Conservation (phyloP, 805 yeast species). For the Blastobotrys mokoenaii region DNA sequence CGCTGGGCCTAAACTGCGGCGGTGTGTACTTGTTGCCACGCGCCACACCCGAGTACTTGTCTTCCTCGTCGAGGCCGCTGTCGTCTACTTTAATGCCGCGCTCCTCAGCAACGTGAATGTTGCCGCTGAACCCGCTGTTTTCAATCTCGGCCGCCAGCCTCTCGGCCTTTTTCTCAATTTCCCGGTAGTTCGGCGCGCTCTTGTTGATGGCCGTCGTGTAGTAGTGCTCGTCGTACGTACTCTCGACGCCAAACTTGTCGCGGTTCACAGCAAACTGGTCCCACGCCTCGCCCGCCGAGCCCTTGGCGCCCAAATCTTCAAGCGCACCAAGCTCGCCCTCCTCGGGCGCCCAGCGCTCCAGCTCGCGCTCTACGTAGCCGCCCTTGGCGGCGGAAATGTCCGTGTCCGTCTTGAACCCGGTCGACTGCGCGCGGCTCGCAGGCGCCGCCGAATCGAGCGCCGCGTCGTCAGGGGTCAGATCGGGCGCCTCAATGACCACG, state of each 20-base stretch:
- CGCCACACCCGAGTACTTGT: conserved; percentile 87
- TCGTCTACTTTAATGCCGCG: conserved; percentile 69
- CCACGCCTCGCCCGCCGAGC: conserved; percentile 42
- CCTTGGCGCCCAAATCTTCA: conserved; percentile 26
- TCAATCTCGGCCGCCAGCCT: conserved; percentile 79
- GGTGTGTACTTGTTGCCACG: conserved; percentile 32
- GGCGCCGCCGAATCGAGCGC: background rate
- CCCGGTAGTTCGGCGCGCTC: conserved; percentile 62
- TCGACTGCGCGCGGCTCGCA: background rate
- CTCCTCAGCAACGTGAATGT: conserved; percentile 84
- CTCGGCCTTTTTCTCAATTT: conserved; percentile 62
- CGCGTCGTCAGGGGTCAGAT: conserved; percentile 24
- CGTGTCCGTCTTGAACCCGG: conserved; percentile 67
- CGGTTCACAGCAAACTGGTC: conserved; percentile 94
- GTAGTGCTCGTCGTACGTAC: conserved; percentile 74
- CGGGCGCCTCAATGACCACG: conserved; percentile 36
- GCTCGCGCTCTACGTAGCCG: conserved; percentile 53
- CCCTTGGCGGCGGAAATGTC: conserved; percentile 54
- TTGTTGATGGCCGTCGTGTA: conserved; percentile 76
- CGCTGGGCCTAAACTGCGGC: conserved; percentile 22
- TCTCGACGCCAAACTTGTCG: conserved; percentile 77
- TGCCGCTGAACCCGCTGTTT: conserved; percentile 51
- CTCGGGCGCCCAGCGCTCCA: conserved; percentile 82
- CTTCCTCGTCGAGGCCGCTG: conserved; percentile 89
- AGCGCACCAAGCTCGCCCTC: conserved; percentile 29